Evolutionary conservation across 768 basidiomycete genomes (phyloP).

Genomic region (Hysterangium stoloniferum): DNA sequence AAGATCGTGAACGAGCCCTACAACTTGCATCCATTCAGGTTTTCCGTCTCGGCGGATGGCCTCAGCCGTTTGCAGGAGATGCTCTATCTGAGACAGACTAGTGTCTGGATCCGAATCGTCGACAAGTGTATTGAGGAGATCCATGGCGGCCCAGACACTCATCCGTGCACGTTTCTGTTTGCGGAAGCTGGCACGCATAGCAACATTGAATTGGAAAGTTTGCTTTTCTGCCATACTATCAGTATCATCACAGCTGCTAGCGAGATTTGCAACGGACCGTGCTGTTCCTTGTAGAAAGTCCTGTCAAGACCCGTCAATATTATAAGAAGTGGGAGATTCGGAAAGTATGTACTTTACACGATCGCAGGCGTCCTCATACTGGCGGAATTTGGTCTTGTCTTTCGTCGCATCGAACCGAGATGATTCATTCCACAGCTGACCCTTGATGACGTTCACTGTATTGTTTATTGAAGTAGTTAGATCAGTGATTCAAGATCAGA

Average conservation of each 20-base stretch:
- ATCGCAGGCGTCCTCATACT: conserved; percentile 70
- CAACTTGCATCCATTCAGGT: conserved; percentile 90
- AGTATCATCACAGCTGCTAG: background rate
- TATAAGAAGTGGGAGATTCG: background rate
- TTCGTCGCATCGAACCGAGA: conserved; percentile 53
- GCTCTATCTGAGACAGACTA: conserved; percentile 70
- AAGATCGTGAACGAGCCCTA: conserved; percentile 82
- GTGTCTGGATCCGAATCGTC: conserved; percentile 92
- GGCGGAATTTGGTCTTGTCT: conserved; percentile 61
- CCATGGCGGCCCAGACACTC: conserved; percentile 83
- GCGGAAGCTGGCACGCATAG: conserved; percentile 68
- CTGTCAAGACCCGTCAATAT: background rate
- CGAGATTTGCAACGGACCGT: conserved; percentile 37
- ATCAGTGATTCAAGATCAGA: conserved; percentile 1
- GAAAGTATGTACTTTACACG: conserved; percentile 44
- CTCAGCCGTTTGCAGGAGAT: conserved; percentile 87
- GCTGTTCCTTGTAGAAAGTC: conserved; percentile 69
- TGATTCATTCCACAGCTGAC: conserved; percentile 48
- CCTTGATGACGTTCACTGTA: conserved; percentile 64
- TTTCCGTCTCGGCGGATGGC: conserved; percentile 80
- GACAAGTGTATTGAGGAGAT: conserved; percentile 77
- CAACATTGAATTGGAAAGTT: conserved; percentile 78
- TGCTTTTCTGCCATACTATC: conserved; percentile 58
- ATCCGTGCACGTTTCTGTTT: conserved; percentile 61
- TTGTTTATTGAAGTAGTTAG: no score